A percentile compares a stretch with the other conserved stretches of the same genome.
Conservation (phyloP, 441 rosid genomes). For the Gossypium lobatum region DNA sequence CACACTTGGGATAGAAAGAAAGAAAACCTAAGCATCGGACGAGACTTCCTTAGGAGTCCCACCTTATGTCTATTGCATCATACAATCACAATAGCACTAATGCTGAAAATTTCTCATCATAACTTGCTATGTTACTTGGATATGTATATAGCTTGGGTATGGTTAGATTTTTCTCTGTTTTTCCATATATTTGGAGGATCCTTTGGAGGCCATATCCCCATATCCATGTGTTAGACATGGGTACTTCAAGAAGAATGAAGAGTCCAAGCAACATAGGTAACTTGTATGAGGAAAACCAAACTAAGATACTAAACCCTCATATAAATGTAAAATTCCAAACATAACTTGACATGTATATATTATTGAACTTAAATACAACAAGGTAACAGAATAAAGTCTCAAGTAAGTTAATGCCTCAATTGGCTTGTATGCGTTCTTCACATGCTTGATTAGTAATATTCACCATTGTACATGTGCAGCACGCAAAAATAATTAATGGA, state of each 20-base stretch:
- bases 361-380: neutral
- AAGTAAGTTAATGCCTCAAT: neutral
- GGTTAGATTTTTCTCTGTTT: no score
- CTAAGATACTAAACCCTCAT: neutral
- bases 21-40: neutral
- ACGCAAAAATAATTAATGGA: constrained; percentile 61
- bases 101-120: neutral
- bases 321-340: neutral
- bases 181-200: no score
- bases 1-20: neutral
- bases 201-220: no score
- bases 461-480: constrained; percentile 35
- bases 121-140: no score
- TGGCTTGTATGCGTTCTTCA: neutral
- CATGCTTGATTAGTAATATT: constrained; percentile 17
- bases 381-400: neutral
- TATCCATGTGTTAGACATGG: no score
- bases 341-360: neutral
- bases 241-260: no score
- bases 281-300: neutral
- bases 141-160: no score
- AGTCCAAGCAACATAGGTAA: no score
- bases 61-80: neutral
- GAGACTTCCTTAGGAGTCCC: neutral
- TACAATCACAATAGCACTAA: neutral